These are phyloP conservation scores for Penicillium daleae DNA, from an alignment of 495 filamentous ascomycete genomes.

Conservation along the genomic window DNA sequence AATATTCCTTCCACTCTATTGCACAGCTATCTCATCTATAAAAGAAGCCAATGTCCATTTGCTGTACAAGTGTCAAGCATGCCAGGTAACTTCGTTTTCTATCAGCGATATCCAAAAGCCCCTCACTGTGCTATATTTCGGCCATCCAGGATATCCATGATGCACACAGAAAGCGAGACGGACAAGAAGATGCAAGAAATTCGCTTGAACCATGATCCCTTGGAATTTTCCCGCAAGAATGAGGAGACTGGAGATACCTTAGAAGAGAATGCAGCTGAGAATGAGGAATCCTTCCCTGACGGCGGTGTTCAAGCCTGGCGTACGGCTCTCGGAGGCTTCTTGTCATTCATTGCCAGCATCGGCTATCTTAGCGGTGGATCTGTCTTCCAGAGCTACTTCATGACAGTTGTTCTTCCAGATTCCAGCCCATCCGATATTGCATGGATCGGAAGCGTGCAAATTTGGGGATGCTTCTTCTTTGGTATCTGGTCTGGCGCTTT, in stretches of 20 bases:
- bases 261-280: neutral
- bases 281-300: neutral
- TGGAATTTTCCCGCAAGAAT: neutral
- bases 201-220: neutral
- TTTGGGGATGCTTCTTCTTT: neutral
- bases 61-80: neutral
- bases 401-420: neutral
- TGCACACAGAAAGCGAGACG: neutral
- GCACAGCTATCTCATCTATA: neutral
- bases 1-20: no score
- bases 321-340: neutral
- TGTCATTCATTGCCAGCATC: neutral
- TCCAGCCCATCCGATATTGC: neutral
- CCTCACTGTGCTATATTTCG: neutral
- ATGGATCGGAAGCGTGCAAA: neutral
- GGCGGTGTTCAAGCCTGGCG: neutral
- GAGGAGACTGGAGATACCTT: neutral
- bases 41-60: neutral
- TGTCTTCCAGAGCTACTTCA: neutral
- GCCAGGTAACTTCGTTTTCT: no score
- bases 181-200: neutral
- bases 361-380: neutral
- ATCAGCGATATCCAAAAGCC: neutral
- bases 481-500: neutral
- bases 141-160: neutral